These are phyloP conservation scores for Populus davidiana DNA, from an alignment of 345 rosid genomes.

Conservation along the genomic window DNA sequence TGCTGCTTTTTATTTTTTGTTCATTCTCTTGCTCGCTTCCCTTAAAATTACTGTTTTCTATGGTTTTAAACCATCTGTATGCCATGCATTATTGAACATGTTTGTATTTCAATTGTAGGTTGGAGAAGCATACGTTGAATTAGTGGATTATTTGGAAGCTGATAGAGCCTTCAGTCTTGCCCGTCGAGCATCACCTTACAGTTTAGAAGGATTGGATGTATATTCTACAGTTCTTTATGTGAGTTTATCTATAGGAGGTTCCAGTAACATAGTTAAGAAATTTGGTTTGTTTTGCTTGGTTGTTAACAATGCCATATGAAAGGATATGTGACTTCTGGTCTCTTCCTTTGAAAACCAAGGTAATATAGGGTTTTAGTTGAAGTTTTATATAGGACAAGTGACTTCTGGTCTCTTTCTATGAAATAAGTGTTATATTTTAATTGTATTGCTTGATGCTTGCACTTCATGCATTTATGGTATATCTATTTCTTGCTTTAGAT, in stretches of 20 bases:
- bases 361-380: background rate
- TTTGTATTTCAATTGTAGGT: constrained; percentile 47
- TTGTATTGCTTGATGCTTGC: background rate
- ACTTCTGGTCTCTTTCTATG: too few relatives aligned
- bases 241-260: constrained; percentile 35
- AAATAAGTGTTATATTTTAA: background rate
- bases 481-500: constrained; percentile 2
- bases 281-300: background rate
- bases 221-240: constrained; percentile 95
- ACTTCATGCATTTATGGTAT: background rate
- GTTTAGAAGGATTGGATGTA: constrained; percentile 93
- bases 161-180: constrained; percentile 80
- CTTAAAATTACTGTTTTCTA: background rate
- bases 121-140: constrained; percentile 82
- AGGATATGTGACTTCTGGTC: background rate
- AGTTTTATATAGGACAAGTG: too few relatives aligned
- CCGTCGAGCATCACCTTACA: constrained; percentile 73
- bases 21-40: background rate
- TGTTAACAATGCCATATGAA: background rate
- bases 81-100: background rate
- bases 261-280: background rate
- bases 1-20: too few relatives aligned
- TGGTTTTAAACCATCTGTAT: background rate
- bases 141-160: constrained; percentile 93
- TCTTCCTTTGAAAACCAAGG: background rate